phyloP scores from a whole-genome alignment of 345 rosid genomes.

The Laguncularia racemosa region DNA sequence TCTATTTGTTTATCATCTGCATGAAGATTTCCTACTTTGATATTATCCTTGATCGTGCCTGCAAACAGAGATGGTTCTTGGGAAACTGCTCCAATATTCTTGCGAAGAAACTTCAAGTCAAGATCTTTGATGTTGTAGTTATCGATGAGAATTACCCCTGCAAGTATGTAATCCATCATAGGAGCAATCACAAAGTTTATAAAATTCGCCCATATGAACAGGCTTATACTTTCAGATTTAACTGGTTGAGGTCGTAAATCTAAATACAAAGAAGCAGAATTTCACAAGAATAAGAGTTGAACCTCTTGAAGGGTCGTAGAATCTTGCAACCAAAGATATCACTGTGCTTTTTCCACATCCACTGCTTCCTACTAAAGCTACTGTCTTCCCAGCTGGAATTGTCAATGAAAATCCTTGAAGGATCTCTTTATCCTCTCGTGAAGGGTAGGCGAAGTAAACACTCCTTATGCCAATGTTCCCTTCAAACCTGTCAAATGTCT shows the following conservation, averaged over 20 bases:
- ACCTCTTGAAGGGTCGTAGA: slow-evolving; percentile 58
- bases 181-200: background rate
- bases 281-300: background rate
- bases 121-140: slow-evolving; percentile 43
- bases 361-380: slow-evolving; percentile 55
- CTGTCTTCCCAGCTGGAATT: slow-evolving; percentile 49
- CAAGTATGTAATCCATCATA: background rate
- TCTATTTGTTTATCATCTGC: slow-evolving; percentile 36
- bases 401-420: slow-evolving; percentile 48
- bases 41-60: slow-evolving; percentile 52
- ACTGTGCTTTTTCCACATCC: slow-evolving; percentile 63
- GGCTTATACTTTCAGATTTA: background rate
- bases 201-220: background rate
- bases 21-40: slow-evolving; percentile 50
- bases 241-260: too few species aligned
- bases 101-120: slow-evolving; percentile 39
- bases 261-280: background rate
- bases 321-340: slow-evolving; percentile 49
- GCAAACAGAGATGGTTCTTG: slow-evolving; percentile 61
- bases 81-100: slow-evolving; percentile 44
- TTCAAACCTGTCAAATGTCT: slow-evolving; percentile 15
- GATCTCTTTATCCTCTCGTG: slow-evolving; percentile 34
- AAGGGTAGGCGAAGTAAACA: slow-evolving; percentile 49
- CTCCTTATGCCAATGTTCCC: slow-evolving; percentile 40
- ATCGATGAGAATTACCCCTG: slow-evolving; percentile 50